These are phyloP conservation scores for Hawksworthiomyces lignivorus DNA, from an alignment of 2,329 filamentous ascomycete genomes.

Conservation along the genomic window DNA sequence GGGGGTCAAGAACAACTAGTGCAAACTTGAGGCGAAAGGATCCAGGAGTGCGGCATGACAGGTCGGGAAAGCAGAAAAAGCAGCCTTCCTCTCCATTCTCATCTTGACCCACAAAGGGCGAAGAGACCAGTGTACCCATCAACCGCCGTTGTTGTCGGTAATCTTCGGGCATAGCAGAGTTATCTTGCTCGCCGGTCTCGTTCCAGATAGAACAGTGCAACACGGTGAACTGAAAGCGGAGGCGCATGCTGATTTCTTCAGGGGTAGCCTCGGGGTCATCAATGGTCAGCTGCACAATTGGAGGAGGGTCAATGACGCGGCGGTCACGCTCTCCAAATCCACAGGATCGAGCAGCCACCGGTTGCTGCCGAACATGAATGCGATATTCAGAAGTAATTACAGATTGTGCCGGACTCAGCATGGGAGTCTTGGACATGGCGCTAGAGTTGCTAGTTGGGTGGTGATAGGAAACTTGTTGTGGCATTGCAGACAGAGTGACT, in stretches of 20 bases:
- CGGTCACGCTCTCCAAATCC: slow-evolving; percentile 78
- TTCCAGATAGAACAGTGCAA: slow-evolving; percentile 73
- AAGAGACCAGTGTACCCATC: slow-evolving; percentile 73
- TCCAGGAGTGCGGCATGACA: slow-evolving; percentile 71
- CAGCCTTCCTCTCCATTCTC: slow-evolving; percentile 66
- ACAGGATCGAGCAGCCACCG: slow-evolving; percentile 68
- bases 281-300: slow-evolving; percentile 67
- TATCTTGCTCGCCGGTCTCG: slow-evolving; percentile 57
- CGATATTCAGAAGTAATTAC: slow-evolving; percentile 25
- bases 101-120: slow-evolving; percentile 68
- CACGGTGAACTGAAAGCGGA: slow-evolving; percentile 59
- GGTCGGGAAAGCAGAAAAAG: slow-evolving; percentile 80
- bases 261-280: slow-evolving; percentile 47
- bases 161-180: slow-evolving; percentile 64
- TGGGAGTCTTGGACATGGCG: slow-evolving; percentile 9
- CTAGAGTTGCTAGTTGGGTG: slow-evolving; percentile 2
- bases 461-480: neutral
- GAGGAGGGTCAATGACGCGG: slow-evolving; percentile 74
- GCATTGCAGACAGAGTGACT: neutral
- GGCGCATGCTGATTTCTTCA: slow-evolving; percentile 42
- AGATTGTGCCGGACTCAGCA: slow-evolving; percentile 9
- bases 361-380: slow-evolving; percentile 66
- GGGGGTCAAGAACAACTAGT: slow-evolving; percentile 63
- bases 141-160: slow-evolving; percentile 64
- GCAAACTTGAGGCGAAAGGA: slow-evolving; percentile 68